These are phyloP conservation scores for Venturiaceae sp. DNA, from an alignment of 2,329 filamentous ascomycete genomes.

Conservation along the genomic window DNA sequence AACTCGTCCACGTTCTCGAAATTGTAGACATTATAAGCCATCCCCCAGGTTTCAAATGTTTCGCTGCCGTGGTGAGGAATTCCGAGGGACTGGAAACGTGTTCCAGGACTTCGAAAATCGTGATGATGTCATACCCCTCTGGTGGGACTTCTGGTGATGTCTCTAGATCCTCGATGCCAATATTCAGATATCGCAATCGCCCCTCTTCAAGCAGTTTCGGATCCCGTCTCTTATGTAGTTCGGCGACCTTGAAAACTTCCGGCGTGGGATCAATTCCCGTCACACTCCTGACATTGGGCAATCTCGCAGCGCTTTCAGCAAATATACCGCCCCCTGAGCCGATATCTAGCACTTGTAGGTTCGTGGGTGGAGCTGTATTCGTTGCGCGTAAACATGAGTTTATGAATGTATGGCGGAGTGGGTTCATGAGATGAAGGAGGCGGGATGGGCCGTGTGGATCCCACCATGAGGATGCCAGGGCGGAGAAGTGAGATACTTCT, in stretches of 20 bases:
- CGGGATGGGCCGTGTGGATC: slow-evolving; percentile 87
- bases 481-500: slow-evolving; percentile 91
- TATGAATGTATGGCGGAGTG: slow-evolving; percentile 89
- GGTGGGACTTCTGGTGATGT: slow-evolving; percentile 11
- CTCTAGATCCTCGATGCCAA: slow-evolving; percentile 62
- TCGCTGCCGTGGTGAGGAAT: slow-evolving; percentile 62
- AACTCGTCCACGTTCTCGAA: slow-evolving; percentile 77
- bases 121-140: slow-evolving; percentile 64
- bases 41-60: slow-evolving; percentile 78
- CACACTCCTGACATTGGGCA: slow-evolving; percentile 53
- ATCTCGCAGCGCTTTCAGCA: slow-evolving; percentile 71
- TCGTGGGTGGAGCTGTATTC: slow-evolving; percentile 14
- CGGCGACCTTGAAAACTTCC: slow-evolving; percentile 65
- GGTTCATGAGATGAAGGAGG: slow-evolving; percentile 95
- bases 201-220: slow-evolving; percentile 51
- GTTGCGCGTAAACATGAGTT: slow-evolving; percentile 50
- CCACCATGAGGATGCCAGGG: slow-evolving; percentile 93
- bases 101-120: slow-evolving; percentile 90
- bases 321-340: slow-evolving; percentile 97
- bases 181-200: slow-evolving; percentile 60
- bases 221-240: slow-evolving; percentile 64
- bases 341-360: slow-evolving; percentile 72
- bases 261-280: slow-evolving; percentile 71
- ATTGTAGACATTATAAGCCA: slow-evolving; percentile 94
- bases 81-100: slow-evolving; percentile 69